Evolutionary conservation across 2,329 filamentous ascomycete genomes (phyloP), one percentile per base, ranked within the genome.

Genomic region (Acrocalymma vagum): DNA sequence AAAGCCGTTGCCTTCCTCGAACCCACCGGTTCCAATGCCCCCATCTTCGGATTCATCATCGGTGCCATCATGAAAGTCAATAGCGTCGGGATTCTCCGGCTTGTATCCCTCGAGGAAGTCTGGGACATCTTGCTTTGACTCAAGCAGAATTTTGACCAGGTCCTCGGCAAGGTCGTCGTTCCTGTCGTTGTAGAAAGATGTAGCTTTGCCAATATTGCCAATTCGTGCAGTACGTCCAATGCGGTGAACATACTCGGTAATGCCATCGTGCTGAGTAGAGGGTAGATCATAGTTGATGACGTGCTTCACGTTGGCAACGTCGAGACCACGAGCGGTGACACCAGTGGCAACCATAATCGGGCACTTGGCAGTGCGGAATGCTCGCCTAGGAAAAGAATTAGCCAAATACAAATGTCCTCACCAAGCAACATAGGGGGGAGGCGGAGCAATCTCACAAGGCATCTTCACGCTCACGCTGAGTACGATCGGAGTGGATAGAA

Each of bases 221-320:
- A 96, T 96, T 37, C 94, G 90, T 38, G 89, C 94, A 55, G 94
- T 99, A 46, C 94, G 92, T 48, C 94, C 94, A 64, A 97, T 97
- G 9, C 94, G 90, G 64, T 99, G 94, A 17, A 88, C 85, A 58
- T 97, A 99, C 67, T 97, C 94, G 32, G 89, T 85, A 40, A 96
- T 95, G 2, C 92, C 93, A n/a, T 90, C 91, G 55, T 93, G 80
- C 1, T 83, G 76, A 28, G 78, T 72, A 5, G 78, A 84, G 0
- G 93, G 93, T 2, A 97, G 76, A 47, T 97, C 92, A 57, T 85
- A 97, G 72, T 99, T 97, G 78, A 99, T 86, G 45, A 99, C 88
- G 51, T 96, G 90, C 75, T 86, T 84, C 5, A 97, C 86, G 52
- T 94, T 90, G 42, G 83, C 83, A 23, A 96, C 86, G 56, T 97